phyloP scores from a whole-genome alignment of 371 early-diverging fungal species.

The Coemansia linderi region DNA sequence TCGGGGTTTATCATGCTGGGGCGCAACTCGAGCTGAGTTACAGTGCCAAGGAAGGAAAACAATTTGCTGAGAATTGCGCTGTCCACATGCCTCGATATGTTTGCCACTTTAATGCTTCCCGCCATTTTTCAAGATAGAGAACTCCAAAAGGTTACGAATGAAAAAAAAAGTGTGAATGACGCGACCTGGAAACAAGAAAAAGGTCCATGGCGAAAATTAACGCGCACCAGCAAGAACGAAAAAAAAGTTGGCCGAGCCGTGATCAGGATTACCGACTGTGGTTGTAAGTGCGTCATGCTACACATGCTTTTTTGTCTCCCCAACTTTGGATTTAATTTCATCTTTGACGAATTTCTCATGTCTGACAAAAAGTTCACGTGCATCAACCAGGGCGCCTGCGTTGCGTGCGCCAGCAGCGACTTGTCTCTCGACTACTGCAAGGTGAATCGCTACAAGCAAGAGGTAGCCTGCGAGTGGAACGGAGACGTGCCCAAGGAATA shows the following conservation, averaged over 20 bases:
- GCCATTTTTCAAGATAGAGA: background rate
- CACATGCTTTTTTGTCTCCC: too few relatives aligned
- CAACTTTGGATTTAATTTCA: background rate
- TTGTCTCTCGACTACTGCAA: constrained; percentile 8
- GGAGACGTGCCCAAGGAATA: constrained; percentile 22
- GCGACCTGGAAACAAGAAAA: background rate
- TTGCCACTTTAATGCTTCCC: constrained; percentile 24
- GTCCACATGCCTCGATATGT: constrained; percentile 32
- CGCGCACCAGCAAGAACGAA: too few relatives aligned
- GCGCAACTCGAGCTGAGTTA: background rate
- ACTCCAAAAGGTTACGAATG: background rate
- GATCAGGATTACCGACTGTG: too few relatives aligned
- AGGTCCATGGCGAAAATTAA: too few relatives aligned
- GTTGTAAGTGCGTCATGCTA: too few relatives aligned
- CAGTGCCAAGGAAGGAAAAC: constrained; percentile 23
- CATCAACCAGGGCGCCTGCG: constrained; percentile 7
- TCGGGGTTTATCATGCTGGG: constrained; percentile 15
- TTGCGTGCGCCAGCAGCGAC: constrained; percentile 5
- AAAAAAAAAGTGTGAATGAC: background rate
- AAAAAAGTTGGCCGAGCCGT: too few relatives aligned
- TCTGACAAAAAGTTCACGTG: constrained; percentile 27
- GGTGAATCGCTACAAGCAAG: constrained; percentile 29
- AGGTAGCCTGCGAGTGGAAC: constrained; percentile 33
- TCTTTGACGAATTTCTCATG: background rate
- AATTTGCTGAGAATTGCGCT: constrained; percentile 15